Percentiles rank a stretch among this genome's conserved stretches.
phyloP scores from a whole-genome alignment of 768 basidiomycete genomes.

The Rhizopogon rudus region DNA sequence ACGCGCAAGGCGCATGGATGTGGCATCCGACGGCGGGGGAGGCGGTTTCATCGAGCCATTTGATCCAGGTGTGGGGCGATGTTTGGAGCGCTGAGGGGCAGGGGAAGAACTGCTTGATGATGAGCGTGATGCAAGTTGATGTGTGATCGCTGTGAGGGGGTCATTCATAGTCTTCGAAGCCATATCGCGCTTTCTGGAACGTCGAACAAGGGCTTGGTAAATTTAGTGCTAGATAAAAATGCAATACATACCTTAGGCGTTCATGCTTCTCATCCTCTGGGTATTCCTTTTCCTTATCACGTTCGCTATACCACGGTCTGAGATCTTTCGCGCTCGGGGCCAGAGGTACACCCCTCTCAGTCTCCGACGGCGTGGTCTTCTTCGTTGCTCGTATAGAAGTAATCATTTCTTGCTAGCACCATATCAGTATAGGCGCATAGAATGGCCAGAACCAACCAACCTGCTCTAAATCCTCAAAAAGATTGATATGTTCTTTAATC shows the following conservation, averaged over 20 bases:
- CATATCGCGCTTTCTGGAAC: slow-evolving; percentile 54
- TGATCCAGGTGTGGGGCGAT: slow-evolving; percentile 6
- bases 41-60: slow-evolving; percentile 4
- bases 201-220: not conserved
- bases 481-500: slow-evolving; percentile 66
- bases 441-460: slow-evolving; percentile 28
- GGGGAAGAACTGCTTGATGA: slow-evolving; percentile 15
- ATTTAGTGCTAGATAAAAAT: not conserved
- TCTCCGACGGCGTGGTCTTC: slow-evolving; percentile 43
- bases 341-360: slow-evolving; percentile 68
- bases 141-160: slow-evolving; percentile 70
- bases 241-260: slow-evolving; percentile 26
- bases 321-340: slow-evolving; percentile 75
- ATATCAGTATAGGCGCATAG: slow-evolving; percentile 2
- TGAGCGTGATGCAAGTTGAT: slow-evolving; percentile 48
- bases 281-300: slow-evolving; percentile 11
- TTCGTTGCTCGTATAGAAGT: slow-evolving; percentile 45
- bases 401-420: slow-evolving; percentile 37
- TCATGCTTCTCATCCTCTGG: slow-evolving; percentile 28
- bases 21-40: slow-evolving; percentile 27
- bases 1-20: slow-evolving; percentile 55
- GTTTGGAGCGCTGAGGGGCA: slow-evolving; percentile 16
- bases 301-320: slow-evolving; percentile 68
- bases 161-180: slow-evolving; percentile 60
- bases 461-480: slow-evolving; percentile 80